Percentiles rank a stretch among this genome's conserved stretches.
Conservation (phyloP, 805 yeast genomes). For the Candida yuanshanica region DNA sequence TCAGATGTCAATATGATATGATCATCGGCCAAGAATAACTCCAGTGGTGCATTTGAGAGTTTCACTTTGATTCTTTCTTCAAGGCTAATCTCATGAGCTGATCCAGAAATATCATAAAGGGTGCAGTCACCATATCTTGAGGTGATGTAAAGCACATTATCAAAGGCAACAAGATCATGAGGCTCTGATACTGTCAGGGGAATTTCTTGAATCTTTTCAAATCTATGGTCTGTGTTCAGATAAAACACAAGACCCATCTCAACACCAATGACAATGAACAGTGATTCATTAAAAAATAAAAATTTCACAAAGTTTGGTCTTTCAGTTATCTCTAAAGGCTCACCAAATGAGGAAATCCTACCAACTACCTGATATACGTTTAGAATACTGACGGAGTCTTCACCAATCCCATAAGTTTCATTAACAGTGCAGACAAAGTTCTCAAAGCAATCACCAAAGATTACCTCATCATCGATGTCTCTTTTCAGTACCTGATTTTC, state of each 20-base stretch:
- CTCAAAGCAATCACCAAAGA: constrained; percentile 18
- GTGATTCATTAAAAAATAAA: constrained; percentile 1
- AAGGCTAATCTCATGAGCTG: not conserved
- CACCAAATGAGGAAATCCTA: constrained; percentile 6
- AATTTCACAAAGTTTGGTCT: constrained; percentile 18
- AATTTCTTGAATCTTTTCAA: not conserved
- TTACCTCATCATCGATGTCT: constrained; percentile 6
- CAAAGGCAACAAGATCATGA: constrained; percentile 16
- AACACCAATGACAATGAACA: constrained; percentile 11
- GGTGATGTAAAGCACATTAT: constrained; percentile 14
- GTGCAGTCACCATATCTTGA: constrained; percentile 18
- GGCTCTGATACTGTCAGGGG: constrained; percentile 7
- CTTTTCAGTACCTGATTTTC: constrained; percentile 2
- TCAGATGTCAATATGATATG: constrained; percentile 16
- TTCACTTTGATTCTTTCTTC: not conserved
- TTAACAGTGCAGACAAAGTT: constrained; percentile 8
- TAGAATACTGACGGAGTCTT: not conserved
- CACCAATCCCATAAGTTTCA: constrained; percentile 1
- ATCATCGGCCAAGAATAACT: constrained; percentile 7
- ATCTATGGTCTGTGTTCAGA: not conserved
- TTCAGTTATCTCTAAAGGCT: not conserved
- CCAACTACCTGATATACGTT: constrained; percentile 9
- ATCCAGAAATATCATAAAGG: constrained; percentile 3
- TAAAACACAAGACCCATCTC: constrained; percentile 3
- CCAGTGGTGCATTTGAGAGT: constrained; percentile 16